A percentile compares a stretch with the other conserved stretches of the same genome.
Conservation (phyloP, 1,284 basidiomycete species). For the Malassezia arunalokei region DNA sequence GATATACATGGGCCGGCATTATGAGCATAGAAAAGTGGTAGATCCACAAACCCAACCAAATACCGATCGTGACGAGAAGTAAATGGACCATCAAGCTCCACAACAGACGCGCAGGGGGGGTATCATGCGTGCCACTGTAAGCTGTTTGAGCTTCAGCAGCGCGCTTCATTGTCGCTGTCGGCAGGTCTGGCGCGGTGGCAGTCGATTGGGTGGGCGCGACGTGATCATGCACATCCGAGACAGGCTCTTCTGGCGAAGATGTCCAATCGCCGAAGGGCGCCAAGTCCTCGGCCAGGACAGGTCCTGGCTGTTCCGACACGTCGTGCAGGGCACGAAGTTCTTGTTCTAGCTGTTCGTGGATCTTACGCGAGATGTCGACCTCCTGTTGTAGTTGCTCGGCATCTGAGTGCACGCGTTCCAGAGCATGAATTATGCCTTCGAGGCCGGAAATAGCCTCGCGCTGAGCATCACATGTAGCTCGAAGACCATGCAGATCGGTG, state of each 20-base stretch:
- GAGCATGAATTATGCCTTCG: background rate
- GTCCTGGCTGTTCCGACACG: background rate
- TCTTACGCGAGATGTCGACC: background rate
- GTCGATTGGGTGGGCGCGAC: no score
- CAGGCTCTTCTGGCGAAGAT: background rate
- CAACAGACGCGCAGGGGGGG: no score
- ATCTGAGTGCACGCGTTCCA: constrained; percentile 4
- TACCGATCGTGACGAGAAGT: constrained; percentile 1
- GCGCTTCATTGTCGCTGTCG: no score
- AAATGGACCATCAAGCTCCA: background rate
- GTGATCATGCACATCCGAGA: background rate
- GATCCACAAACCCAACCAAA: constrained; percentile 12
- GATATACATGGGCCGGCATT: background rate
- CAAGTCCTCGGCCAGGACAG: background rate
- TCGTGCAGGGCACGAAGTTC: constrained; percentile 1
- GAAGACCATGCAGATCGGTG: background rate
- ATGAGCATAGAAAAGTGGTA: background rate
- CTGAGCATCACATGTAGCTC: constrained; percentile 6
- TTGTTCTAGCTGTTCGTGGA: constrained; percentile 7
- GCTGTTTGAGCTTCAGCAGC: no score
- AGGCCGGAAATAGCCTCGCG: constrained; percentile 6
- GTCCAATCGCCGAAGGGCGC: background rate
- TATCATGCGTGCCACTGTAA: no score
- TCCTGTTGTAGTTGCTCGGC: constrained; percentile 4
- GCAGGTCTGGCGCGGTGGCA: no score